Conservation (phyloP, 345 rosid genomes). For the Hypericum perforatum region DNA sequence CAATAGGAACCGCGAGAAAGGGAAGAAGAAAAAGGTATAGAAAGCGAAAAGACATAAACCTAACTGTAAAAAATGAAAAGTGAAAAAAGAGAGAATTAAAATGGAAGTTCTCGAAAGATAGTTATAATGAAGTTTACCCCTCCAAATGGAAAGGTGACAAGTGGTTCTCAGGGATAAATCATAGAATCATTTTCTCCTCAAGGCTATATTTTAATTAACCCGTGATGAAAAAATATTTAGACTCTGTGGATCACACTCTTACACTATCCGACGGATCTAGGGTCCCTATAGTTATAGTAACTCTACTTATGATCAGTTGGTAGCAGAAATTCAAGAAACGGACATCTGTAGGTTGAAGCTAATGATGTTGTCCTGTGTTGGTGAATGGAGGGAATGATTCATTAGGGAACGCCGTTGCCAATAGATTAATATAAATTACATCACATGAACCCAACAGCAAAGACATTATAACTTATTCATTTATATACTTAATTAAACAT, state of each 20-base stretch:
- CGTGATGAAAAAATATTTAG: too few relatives aligned
- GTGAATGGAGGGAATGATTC: conserved; percentile 85
- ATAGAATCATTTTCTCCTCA: conserved; percentile 8
- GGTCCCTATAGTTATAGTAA: conserved; percentile 3
- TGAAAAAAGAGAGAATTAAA: background rate
- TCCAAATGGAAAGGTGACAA: conserved; percentile 26
- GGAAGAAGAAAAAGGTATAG: background rate
- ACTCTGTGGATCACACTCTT: too few relatives aligned
- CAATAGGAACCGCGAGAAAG: background rate
- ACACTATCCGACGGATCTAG: conserved; percentile 13
- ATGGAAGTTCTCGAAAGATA: conserved; percentile 5
- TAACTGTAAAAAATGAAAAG: conserved; percentile 9
- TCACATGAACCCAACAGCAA: too few relatives aligned
- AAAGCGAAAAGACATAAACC: background rate
- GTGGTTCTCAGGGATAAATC: conserved; percentile 32
- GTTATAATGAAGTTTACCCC: conserved; percentile 5
- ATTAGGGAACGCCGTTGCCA: conserved; percentile 43
- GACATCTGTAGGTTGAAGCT: conserved; percentile 51
- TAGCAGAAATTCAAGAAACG: conserved; percentile 24
- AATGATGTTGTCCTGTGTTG: conserved; percentile 87
- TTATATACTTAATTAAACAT: too few relatives aligned
- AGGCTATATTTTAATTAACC: too few relatives aligned
- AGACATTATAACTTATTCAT: too few relatives aligned
- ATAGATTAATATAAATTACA: conserved; percentile 10
- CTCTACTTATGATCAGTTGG: conserved; percentile 13